Evolutionary conservation across 805 yeast genomes (phyloP), one percentile per base, ranked within the genome.

Genomic region (Metschnikowia reukaufii): DNA sequence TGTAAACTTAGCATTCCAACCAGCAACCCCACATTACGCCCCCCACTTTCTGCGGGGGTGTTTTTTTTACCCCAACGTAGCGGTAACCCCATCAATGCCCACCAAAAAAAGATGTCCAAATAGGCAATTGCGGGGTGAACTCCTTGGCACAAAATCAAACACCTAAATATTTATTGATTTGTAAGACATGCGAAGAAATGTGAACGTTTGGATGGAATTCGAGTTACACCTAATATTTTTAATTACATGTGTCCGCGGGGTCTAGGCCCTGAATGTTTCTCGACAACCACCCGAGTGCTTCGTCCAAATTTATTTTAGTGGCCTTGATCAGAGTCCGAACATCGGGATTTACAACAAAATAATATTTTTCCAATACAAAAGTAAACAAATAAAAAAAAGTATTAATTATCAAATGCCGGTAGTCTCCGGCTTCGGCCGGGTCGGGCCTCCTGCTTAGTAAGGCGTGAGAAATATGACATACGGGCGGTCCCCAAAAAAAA

Each of bases 401-500:
- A 7, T 23, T 23, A 23, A 23, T 9, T 25, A 9, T 25, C 8
- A 9, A 13, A 25, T 25, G 8, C 29, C 29, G 29, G 12, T 13
- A 25, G 12, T 9, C 12, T 25, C 29, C 29, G 34, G 15, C 34
- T 10, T 15, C 34, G 34, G 16, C 34, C 34, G 34, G 34, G 8
- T 33, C 36, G 19, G 36, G 36, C 36, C 16, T 18, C 19, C 36
- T 35, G 37, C 37, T 35, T 35, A 35, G 37, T 35, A 35, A 35
- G 37, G 37, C 37, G 15, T 7, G 34, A 15, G 12, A 33, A 33
- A 33, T 15, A 18, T 33, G 36, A 33, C 6, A 4, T 10, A 8
- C 27, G 23, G 16, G 15, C 34, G 9, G 17, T 16, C 15, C 17
- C 29, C 38, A 21, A 21, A 19, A 20, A 36, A 20, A 20, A 21